phyloP scores from a whole-genome alignment of 257 asterid genomes.

The Fraxinus americana region DNA sequence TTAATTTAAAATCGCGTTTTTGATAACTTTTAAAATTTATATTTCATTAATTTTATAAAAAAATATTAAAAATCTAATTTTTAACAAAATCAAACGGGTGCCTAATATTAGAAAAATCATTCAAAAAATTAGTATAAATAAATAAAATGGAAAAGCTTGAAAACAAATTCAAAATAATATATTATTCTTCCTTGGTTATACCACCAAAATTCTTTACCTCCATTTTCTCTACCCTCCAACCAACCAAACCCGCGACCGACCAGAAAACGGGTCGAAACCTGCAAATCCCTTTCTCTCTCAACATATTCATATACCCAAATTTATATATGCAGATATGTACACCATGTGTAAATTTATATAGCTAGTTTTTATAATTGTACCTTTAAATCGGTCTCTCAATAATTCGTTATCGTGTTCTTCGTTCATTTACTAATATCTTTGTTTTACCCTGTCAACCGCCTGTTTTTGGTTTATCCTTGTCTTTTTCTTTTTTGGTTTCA shows the following conservation, averaged over 20 bases:
- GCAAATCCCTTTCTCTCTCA: not conserved
- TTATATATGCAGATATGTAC: not conserved
- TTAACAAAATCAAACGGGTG: too few relatives aligned
- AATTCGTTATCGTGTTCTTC: not conserved
- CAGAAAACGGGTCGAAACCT: not conserved
- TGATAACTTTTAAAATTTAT: too few relatives aligned
- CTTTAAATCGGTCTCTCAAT: not conserved
- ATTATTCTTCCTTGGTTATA: not conserved
- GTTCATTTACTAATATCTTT: not conserved
- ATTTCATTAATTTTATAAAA: too few relatives aligned
- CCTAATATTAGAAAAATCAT: too few relatives aligned
- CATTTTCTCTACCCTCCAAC: not conserved
- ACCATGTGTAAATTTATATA: not conserved
- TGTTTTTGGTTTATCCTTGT: not conserved
- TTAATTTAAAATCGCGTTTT: too few relatives aligned
- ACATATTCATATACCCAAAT: not conserved
- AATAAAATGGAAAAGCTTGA: too few relatives aligned
- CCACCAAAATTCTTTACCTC: not conserved
- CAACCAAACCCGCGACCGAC: constrained; percentile 1
- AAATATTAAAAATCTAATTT: too few relatives aligned
- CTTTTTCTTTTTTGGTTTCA: not conserved
- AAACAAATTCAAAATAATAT: too few relatives aligned
- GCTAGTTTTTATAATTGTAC: not conserved
- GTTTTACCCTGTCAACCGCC: not conserved
- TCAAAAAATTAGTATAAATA: too few relatives aligned